phyloP scores from a whole-genome alignment of 2,329 filamentous ascomycete species.

The Akanthomyces lecanii region DNA sequence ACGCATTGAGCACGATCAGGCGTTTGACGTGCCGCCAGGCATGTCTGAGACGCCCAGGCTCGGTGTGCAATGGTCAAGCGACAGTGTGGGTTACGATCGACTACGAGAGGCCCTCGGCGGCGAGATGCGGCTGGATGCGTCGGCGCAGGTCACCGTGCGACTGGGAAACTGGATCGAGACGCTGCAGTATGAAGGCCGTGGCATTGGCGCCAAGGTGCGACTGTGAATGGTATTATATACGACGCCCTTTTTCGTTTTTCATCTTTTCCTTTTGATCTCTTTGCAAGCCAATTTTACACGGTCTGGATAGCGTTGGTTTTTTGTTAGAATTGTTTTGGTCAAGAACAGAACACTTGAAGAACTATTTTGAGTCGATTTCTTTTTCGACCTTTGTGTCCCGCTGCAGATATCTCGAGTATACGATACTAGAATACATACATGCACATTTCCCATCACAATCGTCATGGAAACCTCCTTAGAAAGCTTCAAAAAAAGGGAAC shows the following conservation, averaged over 20 bases:
- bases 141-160: constrained; percentile 68
- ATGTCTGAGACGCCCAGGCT: constrained; percentile 67
- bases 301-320: neutral
- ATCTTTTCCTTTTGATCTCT: neutral
- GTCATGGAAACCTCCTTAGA: neutral
- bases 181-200: constrained; percentile 65
- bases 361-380: neutral
- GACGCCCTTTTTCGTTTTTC: neutral
- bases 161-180: constrained; percentile 71
- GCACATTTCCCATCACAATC: neutral
- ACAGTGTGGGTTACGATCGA: constrained; percentile 77
- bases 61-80: constrained; percentile 76
- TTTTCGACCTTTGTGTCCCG: neutral
- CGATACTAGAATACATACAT: neutral
- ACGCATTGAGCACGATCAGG: constrained; percentile 66
- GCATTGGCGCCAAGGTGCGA: constrained; percentile 60
- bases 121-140: constrained; percentile 70
- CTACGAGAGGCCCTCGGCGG: constrained; percentile 78
- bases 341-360: constrained; percentile 10
- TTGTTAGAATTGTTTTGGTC: neutral
- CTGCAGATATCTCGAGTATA: neutral
- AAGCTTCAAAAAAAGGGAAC: too few relatives aligned
- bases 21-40: constrained; percentile 75
- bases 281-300: neutral
- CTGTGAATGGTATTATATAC: constrained; percentile 20